Conservation (phyloP, 192 early-diverging fungal species). For the Entophlyctis luteolus region DNA sequence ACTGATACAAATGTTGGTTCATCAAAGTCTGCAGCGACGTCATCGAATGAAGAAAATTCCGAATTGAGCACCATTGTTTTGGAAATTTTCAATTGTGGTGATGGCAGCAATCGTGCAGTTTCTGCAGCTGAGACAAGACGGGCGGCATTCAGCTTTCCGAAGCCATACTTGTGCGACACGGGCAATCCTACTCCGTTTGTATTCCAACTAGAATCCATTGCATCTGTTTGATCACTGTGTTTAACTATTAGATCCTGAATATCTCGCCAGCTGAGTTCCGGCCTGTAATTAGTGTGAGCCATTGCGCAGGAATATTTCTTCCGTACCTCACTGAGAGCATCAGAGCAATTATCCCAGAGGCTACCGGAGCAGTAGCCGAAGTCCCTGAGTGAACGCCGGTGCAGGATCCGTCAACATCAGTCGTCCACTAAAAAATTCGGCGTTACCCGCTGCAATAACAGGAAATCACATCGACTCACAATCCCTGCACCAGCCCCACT, state of each 20-base stretch:
- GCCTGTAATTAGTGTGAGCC: constrained; percentile 42
- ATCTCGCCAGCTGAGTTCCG: constrained; percentile 92
- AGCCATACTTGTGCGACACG: constrained; percentile 92
- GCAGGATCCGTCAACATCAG: constrained; percentile 73
- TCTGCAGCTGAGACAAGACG: constrained; percentile 74
- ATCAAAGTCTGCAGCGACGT: background rate
- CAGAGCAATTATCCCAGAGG: constrained; percentile 85
- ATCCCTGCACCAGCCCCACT: constrained; percentile 70
- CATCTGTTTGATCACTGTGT: constrained; percentile 67
- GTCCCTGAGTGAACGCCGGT: constrained; percentile 83
- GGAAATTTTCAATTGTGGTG: constrained; percentile 53
- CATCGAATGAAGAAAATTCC: background rate
- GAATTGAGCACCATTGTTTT: constrained; percentile 37
- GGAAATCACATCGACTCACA: constrained; percentile 48
- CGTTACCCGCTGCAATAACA: background rate
- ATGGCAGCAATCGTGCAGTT: constrained; percentile 46
- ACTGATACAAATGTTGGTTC: constrained; percentile 40
- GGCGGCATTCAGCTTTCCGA: constrained; percentile 82
- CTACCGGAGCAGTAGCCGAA: constrained; percentile 91
- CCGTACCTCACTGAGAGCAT: constrained; percentile 59
- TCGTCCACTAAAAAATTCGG: constrained; percentile 62
- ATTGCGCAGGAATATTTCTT: background rate
- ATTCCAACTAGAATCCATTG: constrained; percentile 70
- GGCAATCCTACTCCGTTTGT: constrained; percentile 63
- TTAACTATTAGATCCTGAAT: constrained; percentile 80